Evolutionary conservation across 495 filamentous ascomycete genomes (phyloP).

Genomic region (Penicillium goetzii): DNA sequence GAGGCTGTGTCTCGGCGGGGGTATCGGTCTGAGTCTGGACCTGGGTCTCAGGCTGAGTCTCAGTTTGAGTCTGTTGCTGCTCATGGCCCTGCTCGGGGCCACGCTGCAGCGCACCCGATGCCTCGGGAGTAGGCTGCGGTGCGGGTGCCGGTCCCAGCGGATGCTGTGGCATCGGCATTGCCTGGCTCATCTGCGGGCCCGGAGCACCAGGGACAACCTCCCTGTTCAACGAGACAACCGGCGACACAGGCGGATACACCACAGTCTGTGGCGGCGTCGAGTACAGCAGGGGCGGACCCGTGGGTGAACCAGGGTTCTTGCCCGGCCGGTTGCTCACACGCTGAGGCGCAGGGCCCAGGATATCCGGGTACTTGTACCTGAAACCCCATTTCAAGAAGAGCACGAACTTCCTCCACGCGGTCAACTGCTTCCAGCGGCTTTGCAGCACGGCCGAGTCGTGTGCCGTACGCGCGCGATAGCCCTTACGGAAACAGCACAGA

Average conservation of each 20-base stretch:
- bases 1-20: background rate
- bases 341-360: constrained; percentile 39
- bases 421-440: constrained; percentile 48
- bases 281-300: constrained; percentile 21
- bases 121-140: background rate
- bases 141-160: background rate
- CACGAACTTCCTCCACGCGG: constrained; percentile 39
- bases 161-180: background rate
- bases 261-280: constrained; percentile 11
- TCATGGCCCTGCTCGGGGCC: background rate
- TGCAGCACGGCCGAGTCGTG: constrained; percentile 46
- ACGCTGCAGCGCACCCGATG: background rate
- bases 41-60: background rate
- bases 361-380: constrained; percentile 49
- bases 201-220: background rate
- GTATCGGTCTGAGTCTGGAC: background rate
- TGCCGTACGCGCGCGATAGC: constrained; percentile 40
- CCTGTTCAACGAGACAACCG: constrained; percentile 8
- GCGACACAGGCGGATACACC: constrained; percentile 11
- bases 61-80: background rate
- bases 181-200: constrained; percentile 20
- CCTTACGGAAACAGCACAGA: constrained; percentile 45
- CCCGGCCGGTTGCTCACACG: constrained; percentile 35
- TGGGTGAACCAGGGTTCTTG: constrained; percentile 22
- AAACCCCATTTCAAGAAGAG: constrained; percentile 58